Conservation (phyloP, 331 rosid species). For the Malus hybrid region DNA sequence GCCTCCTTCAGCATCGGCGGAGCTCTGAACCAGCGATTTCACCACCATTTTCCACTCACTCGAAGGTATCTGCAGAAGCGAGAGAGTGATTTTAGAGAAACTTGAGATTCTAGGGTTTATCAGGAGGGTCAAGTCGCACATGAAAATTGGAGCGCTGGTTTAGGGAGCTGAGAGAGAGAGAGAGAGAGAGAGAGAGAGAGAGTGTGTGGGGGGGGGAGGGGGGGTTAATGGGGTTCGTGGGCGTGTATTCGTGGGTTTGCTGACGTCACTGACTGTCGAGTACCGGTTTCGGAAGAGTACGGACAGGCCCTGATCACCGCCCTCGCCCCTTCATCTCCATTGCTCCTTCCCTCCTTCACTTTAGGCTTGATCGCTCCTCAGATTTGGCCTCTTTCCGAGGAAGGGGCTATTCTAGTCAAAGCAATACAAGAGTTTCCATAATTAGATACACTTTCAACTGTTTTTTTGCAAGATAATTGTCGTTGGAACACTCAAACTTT, state of each 20-base stretch:
- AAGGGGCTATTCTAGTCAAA: neutral
- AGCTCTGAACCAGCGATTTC: neutral
- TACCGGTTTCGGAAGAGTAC: neutral
- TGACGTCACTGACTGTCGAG: neutral
- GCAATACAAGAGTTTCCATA: neutral
- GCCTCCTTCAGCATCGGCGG: neutral
- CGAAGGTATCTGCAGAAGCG: neutral
- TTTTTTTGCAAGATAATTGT: too few relatives aligned
- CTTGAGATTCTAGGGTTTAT: constrained; percentile 5
- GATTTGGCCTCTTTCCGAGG: neutral
- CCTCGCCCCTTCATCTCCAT: constrained; percentile 1
- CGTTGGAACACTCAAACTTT: too few relatives aligned
- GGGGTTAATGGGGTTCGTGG: neutral
- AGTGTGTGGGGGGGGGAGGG: neutral
- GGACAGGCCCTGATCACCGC: neutral
- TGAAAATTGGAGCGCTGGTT: neutral
- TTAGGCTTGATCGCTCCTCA: neutral
- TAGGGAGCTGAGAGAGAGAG: neutral
- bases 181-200: neutral
- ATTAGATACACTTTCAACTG: too few relatives aligned
- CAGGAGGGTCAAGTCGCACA: neutral
- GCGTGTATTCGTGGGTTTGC: neutral
- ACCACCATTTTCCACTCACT: constrained; percentile 2
- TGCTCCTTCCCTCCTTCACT: neutral
- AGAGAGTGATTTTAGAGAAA: neutral